Conservation (phyloP, 345 rosid species). For the Atalantia buxifolia region DNA sequence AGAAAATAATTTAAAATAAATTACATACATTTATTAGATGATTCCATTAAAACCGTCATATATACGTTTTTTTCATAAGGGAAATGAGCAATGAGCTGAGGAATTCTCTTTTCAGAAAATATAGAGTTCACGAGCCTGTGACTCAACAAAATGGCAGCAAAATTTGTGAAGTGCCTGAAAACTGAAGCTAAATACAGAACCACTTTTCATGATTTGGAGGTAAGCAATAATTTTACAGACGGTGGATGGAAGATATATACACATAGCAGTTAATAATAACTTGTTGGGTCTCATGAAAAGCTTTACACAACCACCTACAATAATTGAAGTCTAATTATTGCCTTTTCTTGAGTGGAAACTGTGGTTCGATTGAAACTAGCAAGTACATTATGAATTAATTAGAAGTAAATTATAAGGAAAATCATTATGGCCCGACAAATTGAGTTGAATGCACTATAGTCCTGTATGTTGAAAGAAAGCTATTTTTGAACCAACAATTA, state of each 20-base stretch:
- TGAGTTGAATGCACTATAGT: not conserved
- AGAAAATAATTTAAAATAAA: no score
- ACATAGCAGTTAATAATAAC: not conserved
- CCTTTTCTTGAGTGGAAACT: not conserved
- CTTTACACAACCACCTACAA: not conserved
- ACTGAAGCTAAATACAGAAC: not conserved
- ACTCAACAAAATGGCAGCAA: not conserved
- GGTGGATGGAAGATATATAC: not conserved
- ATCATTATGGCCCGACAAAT: constrained; percentile 1
- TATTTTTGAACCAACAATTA: constrained; percentile 16
- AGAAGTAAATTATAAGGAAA: constrained; percentile 4
- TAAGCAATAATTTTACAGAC: not conserved
- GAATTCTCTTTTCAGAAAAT: not conserved
- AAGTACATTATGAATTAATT: constrained; percentile 5
- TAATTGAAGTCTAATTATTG: constrained; percentile 17
- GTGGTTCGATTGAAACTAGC: constrained; percentile 1
- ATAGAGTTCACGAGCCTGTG: not conserved
- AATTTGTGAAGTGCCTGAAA: not conserved
- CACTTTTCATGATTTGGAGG: not conserved
- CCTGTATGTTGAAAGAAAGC: constrained; percentile 8
- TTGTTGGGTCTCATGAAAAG: not conserved
- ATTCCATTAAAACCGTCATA: no score
- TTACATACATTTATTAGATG: no score
- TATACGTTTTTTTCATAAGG: no score
- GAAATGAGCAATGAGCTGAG: not conserved